Percentiles rank a stretch among this genome's conserved stretches.
These are phyloP conservation scores for Zygoascus tannicola DNA, from an alignment of 805 yeast species.

Conservation along the genomic window DNA sequence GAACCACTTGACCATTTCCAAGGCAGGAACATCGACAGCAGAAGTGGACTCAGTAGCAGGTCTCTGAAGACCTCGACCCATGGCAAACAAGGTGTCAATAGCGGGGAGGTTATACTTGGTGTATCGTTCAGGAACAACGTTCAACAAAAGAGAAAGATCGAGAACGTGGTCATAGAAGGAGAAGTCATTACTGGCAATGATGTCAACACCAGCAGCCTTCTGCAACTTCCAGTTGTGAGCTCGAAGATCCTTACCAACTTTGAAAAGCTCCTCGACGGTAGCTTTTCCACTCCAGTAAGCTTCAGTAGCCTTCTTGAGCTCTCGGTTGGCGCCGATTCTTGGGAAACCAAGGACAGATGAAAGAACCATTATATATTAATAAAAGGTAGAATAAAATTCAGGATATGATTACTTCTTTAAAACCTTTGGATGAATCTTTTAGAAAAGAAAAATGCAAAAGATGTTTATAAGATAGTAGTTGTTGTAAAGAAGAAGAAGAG, in stretches of 20 bases:
- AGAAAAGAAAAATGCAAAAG: slow-evolving; percentile 4
- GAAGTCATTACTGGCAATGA: slow-evolving; percentile 96
- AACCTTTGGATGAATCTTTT: background rate
- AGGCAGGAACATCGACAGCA: slow-evolving; percentile 97
- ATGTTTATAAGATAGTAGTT: background rate
- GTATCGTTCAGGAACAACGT: slow-evolving; percentile 95
- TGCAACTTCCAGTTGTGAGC: slow-evolving; percentile 96
- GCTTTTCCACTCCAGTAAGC: slow-evolving; percentile 97
- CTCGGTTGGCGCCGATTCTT: slow-evolving; percentile 99
- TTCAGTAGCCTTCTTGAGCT: slow-evolving; percentile 97
- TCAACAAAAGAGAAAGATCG: slow-evolving; percentile 86
- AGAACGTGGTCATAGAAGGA: slow-evolving; percentile 96
- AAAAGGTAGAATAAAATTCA: slow-evolving; percentile 2
- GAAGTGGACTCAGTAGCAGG: slow-evolving; percentile 77
- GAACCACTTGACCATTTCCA: slow-evolving; percentile 99
- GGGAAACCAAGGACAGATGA: slow-evolving; percentile 99
- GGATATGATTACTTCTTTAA: too few species aligned
- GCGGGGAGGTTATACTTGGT: slow-evolving; percentile 80
- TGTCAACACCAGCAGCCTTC: slow-evolving; percentile 92
- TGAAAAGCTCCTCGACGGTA: slow-evolving; percentile 73
- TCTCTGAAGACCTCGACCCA: slow-evolving; percentile 99
- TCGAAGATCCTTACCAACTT: slow-evolving; percentile 93
- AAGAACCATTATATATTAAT: slow-evolving; percentile 58
- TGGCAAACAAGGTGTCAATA: slow-evolving; percentile 90
- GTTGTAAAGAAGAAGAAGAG: slow-evolving; percentile 2